These are phyloP conservation scores for Coemansia aciculifera DNA, from an alignment of 192 early-diverging fungal genomes.

Conservation along the genomic window DNA sequence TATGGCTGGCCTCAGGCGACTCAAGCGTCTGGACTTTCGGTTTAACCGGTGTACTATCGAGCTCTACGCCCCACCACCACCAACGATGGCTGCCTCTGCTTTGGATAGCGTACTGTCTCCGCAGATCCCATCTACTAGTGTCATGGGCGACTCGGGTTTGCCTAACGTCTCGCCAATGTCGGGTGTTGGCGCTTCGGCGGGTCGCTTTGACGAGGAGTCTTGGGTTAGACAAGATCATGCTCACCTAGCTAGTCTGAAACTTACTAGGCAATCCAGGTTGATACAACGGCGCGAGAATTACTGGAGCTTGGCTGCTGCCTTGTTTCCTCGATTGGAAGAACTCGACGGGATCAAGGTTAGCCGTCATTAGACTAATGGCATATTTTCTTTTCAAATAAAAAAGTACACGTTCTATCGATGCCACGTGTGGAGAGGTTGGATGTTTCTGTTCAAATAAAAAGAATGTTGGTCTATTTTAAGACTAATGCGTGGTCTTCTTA, in stretches of 20 bases:
- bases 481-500: neutral
- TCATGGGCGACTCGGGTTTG: slow-evolving; percentile 24
- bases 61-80: slow-evolving; percentile 34
- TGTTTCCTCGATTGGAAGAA: slow-evolving; percentile 44
- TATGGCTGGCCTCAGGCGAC: slow-evolving; percentile 27
- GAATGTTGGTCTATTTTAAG: neutral
- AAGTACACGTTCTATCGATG: neutral
- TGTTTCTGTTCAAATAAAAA: neutral
- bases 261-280: slow-evolving; percentile 17
- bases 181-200: slow-evolving; percentile 13
- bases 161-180: slow-evolving; percentile 2
- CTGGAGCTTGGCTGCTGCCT: slow-evolving; percentile 21
- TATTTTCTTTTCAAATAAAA: neutral
- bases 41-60: slow-evolving; percentile 46
- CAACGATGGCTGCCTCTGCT: slow-evolving; percentile 3
- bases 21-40: slow-evolving; percentile 41
- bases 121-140: slow-evolving; percentile 24
- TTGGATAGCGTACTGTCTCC: slow-evolving; percentile 42
- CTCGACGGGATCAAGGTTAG: slow-evolving; percentile 47
- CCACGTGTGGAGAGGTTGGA: neutral
- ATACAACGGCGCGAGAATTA: slow-evolving; percentile 39
- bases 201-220: slow-evolving; percentile 39
- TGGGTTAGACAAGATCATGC: slow-evolving; percentile 43
- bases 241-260: slow-evolving; percentile 28
- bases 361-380: slow-evolving; percentile 14